These are phyloP conservation scores for Penicillium crystallinum DNA, from an alignment of 495 filamentous ascomycete species.

Conservation along the genomic window DNA sequence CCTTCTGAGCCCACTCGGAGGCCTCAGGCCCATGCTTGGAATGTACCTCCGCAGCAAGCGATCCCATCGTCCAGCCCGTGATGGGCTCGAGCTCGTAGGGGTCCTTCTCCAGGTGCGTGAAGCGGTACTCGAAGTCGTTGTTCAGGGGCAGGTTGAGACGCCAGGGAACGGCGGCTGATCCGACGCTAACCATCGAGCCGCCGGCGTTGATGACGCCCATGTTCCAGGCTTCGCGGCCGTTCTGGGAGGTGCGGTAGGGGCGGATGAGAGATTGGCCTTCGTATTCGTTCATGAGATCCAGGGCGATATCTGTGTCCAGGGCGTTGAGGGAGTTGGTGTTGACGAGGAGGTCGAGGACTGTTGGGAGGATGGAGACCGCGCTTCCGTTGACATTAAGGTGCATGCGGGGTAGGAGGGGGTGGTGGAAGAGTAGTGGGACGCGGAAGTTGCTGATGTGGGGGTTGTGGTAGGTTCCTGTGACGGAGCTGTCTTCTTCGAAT, in stretches of 20 bases:
- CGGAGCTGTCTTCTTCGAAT: constrained; percentile 35
- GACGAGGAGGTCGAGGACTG: constrained; percentile 44
- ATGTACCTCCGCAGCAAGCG: constrained; percentile 23
- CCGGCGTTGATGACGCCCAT: constrained; percentile 45
- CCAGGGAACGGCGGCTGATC: constrained; percentile 34
- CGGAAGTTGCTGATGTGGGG: constrained; percentile 41
- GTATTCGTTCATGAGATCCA: constrained; percentile 37
- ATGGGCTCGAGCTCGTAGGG: constrained; percentile 31
- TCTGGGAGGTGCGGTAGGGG: constrained; percentile 28
- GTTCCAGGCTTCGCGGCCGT: constrained; percentile 37
- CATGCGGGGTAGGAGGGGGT: constrained; percentile 39
- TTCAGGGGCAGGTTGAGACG: constrained; percentile 39
- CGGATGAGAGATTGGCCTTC: constrained; percentile 46
- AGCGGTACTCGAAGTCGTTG: constrained; percentile 33
- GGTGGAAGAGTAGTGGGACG: constrained; percentile 41
- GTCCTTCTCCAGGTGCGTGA: constrained; percentile 31
- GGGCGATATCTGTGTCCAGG: constrained; percentile 24
- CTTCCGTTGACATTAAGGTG: constrained; percentile 37
- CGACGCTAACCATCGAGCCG: constrained; percentile 36
- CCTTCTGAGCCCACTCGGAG: constrained; percentile 34
- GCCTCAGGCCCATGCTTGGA: constrained; percentile 31
- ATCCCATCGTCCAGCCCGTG: constrained; percentile 28
- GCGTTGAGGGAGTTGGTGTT: constrained; percentile 35
- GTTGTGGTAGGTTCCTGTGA: constrained; percentile 42
- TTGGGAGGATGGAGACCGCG: constrained; percentile 40